Base-by-base conservation (phyloP, 2,329 filamentous ascomycete species). In the Colletotrichum graminicola region DNA sequence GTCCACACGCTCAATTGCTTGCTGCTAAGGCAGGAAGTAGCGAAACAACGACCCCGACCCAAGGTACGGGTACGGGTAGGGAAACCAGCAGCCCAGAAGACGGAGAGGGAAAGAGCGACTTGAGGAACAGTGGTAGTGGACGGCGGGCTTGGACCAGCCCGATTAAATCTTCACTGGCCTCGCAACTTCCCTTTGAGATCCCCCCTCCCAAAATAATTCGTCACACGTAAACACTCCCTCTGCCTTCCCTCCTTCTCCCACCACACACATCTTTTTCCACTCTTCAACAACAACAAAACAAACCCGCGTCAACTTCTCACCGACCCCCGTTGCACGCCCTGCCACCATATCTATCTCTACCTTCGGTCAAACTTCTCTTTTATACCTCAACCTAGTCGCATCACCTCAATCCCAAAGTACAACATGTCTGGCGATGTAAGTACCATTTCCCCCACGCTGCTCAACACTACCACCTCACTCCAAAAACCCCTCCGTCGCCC, bases 401-500 rank as follows among this genome's bases (percentile, higher is more conserved):
- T 59, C 21, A 57, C 39, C 56, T 60, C 69, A 69, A 62, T 60
- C 52, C 59, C 21, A 41, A 64, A 72, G 61, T 57, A 66, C 73
- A 74, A 66, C 62, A 74, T 74, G 73, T 73, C 73, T 61, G 66
- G 71, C 64, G 73, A 74, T 67, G 73, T 74, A 73, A 73, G 73
- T 74, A 71, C 51, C 59, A 60, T 67, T 67, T 66, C 55, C 65
- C 69, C 62, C 66, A 59, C 62, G 66, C 32, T 63, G 71, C 73
- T 63, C 71, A 71, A 71, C 36, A 69, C 54, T 49, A 68, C 60
- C 51, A 60, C 68, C 61, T 55, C 62, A 64, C 64, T 67, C 62
- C 62, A 67, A 62, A 62, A 63, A 67, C 71, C 71, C 64, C 69
- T 69, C 65, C 52, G 64, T 34, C 60, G 51, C 69, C 65, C 63